Percentiles rank a stretch among this genome's conserved stretches.
Evolutionary conservation across 2,329 filamentous ascomycete genomes (phyloP).

Genomic region (Fusarium brachygibbosum): DNA sequence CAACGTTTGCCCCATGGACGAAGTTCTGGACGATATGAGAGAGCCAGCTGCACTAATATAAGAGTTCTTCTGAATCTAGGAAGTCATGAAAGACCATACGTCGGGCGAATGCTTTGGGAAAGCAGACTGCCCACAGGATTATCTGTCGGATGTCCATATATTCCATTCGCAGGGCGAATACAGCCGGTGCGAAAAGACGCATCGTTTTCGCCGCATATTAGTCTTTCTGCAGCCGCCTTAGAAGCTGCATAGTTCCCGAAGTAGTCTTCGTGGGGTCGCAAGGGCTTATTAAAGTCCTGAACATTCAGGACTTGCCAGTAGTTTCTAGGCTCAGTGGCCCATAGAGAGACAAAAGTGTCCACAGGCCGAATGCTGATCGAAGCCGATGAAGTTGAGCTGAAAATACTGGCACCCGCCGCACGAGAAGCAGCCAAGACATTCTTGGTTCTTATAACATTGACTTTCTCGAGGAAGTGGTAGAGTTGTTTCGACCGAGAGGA

Average conservation of each 20-base stretch:
- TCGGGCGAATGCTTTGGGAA: neutral
- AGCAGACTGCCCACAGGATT: slow-evolving; percentile 2
- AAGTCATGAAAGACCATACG: neutral
- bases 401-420: neutral
- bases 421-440: slow-evolving; percentile 15
- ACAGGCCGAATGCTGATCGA: slow-evolving; percentile 11
- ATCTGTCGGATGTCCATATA: slow-evolving; percentile 15
- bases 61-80: rapidly evolving
- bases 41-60: slow-evolving; percentile 2
- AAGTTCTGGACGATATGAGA: slow-evolving; percentile 13
- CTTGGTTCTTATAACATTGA: slow-evolving; percentile 20
- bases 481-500: slow-evolving; percentile 14
- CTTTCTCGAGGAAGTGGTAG: slow-evolving; percentile 1
- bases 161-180: slow-evolving; percentile 18
- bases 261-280: neutral
- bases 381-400: slow-evolving; percentile 15
- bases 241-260: slow-evolving; percentile 8
- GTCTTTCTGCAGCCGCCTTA: slow-evolving; percentile 3
- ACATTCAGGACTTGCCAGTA: slow-evolving; percentile 10
- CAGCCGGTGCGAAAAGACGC: slow-evolving; percentile 16
- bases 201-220: neutral
- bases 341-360: slow-evolving; percentile 8
- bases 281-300: neutral
- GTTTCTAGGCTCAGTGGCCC: neutral
- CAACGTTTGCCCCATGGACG: slow-evolving; percentile 18